Evolutionary conservation across 495 filamentous ascomycete species (phyloP), one percentile per base, ranked within the genome.

Genomic region (Podospora appendiculata): DNA sequence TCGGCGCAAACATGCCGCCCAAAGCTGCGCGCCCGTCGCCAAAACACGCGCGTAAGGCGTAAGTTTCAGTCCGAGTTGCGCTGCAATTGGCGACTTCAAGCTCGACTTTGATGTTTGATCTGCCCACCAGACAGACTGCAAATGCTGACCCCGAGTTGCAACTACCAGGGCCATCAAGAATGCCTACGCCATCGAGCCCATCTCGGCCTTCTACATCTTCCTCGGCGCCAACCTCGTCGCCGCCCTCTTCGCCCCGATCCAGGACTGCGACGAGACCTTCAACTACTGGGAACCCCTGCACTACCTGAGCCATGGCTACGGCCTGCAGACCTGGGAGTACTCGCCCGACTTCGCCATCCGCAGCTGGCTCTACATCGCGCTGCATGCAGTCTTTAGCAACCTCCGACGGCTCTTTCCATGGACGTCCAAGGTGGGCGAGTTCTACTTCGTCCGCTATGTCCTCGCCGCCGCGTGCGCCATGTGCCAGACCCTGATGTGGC

Each of bases 241-340:
- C 18, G 92, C 92, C n/a, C 59, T 84, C 16, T 91, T 82, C 60
- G 80, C 89, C 0, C 95, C 94, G 0, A 96, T 99, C 59, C 92
- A 96, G 61, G 94, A 99, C 68, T 99, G 94, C 63, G 94, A 99
- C 64, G 94, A 99, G 72, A 90, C 92, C 4, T 99, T 95, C 77
- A 99, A 99, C 62, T 99, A 94, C 72, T 99, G 94, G 94, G 94
- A 99, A 61, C 93, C 94, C 1, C 83, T 90, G 0, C 94, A 99
- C 69, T 99, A 96, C 66, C 79, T 99, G 32, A 83, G 81, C 53
- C 90, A 96, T 74, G 88, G 89, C 62, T 91, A 92, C 63, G 94
- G 94, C 32, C 72, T 97, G 35, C 89, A 99, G 70, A 99, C 94
- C 13, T 99, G 94, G 94, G 94, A 99, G 66, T 99, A 97, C 70